Evolutionary conservation across 2,329 filamentous ascomycete species (phyloP), one percentile per base, ranked within the genome.

Genomic region (Arthroderma sp.): DNA sequence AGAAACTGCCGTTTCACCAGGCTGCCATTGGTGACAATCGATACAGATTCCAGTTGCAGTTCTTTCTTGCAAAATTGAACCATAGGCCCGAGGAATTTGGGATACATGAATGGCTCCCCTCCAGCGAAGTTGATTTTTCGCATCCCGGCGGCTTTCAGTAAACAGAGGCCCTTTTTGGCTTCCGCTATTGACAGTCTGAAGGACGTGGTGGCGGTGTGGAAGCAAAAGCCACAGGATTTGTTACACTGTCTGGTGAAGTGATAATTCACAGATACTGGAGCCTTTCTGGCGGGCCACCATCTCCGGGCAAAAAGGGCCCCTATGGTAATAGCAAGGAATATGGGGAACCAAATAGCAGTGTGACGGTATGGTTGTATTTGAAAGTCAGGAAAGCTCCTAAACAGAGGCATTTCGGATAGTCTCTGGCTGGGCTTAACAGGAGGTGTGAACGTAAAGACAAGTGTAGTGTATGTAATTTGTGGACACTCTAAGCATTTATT

Each of bases 61-160:
- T 73, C 70, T 43, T 74, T 66, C 61, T 81, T 81, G 68, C 74
- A 75, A 64, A 72, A 81, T 23, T 69, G 62, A 31, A 74, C 63
- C 43, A 81, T 66, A 58, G 73, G 65, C 25, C 71, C 70, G 0
- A 80, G 67, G 55, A 73, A 71, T 23, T 66, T 63, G 0, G 72
- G 71, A 61, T 81, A 77, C 7, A 81, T 72, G 61, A 81, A 79
- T 0, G 79, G 78, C 60, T 81, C 78, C 11, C 79, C 78, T 28
- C 78, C 79, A 0, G 78, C 78, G 60, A 81, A 77, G 64, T 81
- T 81, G 64, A 81, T 68, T 63, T 80, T 81, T 54, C 68, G 71
- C 78, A 81, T 81, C 13, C 78, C 79, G 2, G 76, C 78, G 0
- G 74, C 61, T 55, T 71, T 71, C 11, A 81, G 72, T 1, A 79